Evolutionary conservation across 2,329 filamentous ascomycete species (phyloP).

Genomic region (Didymosphaeria variabile): DNA sequence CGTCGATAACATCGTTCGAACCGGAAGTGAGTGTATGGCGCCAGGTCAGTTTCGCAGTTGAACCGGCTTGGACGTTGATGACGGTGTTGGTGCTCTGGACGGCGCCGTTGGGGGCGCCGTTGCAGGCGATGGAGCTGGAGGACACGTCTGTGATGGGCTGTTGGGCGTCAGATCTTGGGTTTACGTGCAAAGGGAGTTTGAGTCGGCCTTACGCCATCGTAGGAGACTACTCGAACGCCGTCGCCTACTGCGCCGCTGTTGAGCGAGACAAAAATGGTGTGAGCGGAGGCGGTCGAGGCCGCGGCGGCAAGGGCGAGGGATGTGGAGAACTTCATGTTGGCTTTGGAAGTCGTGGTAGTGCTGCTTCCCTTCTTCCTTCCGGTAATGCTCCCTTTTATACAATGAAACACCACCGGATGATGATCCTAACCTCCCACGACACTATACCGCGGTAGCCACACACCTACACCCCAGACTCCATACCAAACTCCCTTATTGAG

Average conservation of each 20-base stretch:
- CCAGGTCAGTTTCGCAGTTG: constrained; percentile 64
- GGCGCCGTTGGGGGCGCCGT: constrained; percentile 63
- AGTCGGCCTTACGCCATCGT: constrained; percentile 38
- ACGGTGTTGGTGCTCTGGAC: constrained; percentile 40
- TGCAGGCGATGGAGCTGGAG: constrained; percentile 65
- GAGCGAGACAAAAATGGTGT: constrained; percentile 62
- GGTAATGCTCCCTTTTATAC: background rate
- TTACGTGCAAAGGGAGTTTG: background rate
- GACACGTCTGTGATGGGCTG: constrained; percentile 64
- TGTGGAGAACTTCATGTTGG: constrained; percentile 40
- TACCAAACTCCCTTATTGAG: background rate
- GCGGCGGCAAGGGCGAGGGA: constrained; percentile 36
- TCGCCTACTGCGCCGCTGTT: constrained; percentile 59
- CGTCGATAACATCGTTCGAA: constrained; percentile 63
- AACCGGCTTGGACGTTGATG: constrained; percentile 56
- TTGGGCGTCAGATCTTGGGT: constrained; percentile 40
- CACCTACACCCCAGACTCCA: background rate
- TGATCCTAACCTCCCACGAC: background rate
- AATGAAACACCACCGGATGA: background rate
- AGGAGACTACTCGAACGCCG: constrained; percentile 60
- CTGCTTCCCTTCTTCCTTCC: background rate
- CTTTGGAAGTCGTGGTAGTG: background rate
- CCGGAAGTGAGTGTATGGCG: constrained; percentile 63
- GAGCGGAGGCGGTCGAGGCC: constrained; percentile 53
- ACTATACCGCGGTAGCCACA: background rate